Conservation (phyloP, 1,284 basidiomycete genomes). For the Amylostereum chailletii region DNA sequence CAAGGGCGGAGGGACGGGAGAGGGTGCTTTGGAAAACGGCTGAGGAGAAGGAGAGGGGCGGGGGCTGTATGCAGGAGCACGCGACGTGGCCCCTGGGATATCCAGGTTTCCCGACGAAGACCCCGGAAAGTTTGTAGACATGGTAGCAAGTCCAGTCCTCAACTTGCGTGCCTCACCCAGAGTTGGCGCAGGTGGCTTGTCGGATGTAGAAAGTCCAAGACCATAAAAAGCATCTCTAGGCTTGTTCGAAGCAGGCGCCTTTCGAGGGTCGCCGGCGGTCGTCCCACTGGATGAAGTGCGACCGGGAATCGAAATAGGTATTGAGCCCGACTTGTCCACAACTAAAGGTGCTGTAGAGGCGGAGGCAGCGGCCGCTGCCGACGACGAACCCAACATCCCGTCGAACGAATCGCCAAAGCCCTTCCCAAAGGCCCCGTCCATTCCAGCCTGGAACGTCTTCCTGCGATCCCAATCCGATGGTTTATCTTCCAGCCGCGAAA, state of each 20-base stretch:
- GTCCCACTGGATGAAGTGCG: slow-evolving; percentile 10
- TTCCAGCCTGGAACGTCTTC: slow-evolving; percentile 22
- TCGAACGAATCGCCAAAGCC: slow-evolving; percentile 53
- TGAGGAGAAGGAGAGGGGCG: slow-evolving; percentile 32
- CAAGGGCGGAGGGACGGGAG: slow-evolving; percentile 14
- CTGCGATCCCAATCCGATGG: slow-evolving; percentile 8
- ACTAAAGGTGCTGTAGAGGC: slow-evolving; percentile 13
- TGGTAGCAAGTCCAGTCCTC: slow-evolving; percentile 51
- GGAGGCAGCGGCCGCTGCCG: slow-evolving; percentile 11
- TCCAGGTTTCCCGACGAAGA: background rate
- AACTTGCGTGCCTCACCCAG: slow-evolving; percentile 67
- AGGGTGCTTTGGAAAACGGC: slow-evolving; percentile 19
- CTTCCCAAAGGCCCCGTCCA: slow-evolving; percentile 27
- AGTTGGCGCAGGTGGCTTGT: slow-evolving; percentile 46
- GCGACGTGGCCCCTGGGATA: slow-evolving; percentile 14
- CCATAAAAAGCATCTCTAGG: slow-evolving; percentile 72
- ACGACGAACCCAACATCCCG: slow-evolving; percentile 7
- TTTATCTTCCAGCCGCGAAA: slow-evolving; percentile 17
- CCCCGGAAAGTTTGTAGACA: slow-evolving; percentile 13
- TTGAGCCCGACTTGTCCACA: slow-evolving; percentile 16
- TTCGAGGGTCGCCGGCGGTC: slow-evolving; percentile 4
- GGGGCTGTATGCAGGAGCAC: slow-evolving; percentile 35
- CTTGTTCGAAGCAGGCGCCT: slow-evolving; percentile 17
- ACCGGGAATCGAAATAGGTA: slow-evolving; percentile 16
- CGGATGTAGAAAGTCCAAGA: slow-evolving; percentile 42